Conservation (phyloP, 2,329 filamentous ascomycete species). For the Diaporthe vexans region DNA sequence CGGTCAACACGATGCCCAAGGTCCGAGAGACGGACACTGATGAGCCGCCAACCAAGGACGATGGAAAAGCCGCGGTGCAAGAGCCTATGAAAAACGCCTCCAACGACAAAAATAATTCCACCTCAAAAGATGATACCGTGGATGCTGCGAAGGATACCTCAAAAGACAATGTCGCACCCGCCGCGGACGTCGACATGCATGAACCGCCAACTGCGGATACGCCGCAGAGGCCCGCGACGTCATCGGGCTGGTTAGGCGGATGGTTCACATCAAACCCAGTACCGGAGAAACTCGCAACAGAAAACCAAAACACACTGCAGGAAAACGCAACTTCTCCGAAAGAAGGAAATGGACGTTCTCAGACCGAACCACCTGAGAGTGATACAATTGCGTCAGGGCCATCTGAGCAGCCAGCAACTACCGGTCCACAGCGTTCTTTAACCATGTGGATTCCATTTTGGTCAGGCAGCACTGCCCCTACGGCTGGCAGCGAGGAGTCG, state of each 20-base stretch:
- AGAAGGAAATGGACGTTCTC: slow-evolving; percentile 14
- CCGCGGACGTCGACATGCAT: slow-evolving; percentile 13
- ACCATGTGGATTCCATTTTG: slow-evolving; percentile 52
- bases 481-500: slow-evolving; percentile 32
- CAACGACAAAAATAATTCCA: not conserved
- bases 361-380: slow-evolving; percentile 18
- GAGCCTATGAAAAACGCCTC: not conserved
- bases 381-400: not conserved
- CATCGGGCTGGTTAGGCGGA: slow-evolving; percentile 66
- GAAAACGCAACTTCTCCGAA: slow-evolving; percentile 39
- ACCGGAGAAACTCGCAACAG: slow-evolving; percentile 16
- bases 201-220: slow-evolving; percentile 29
- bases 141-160: not conserved
- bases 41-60: slow-evolving; percentile 7
- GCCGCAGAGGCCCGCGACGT: slow-evolving; percentile 46
- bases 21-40: slow-evolving; percentile 48
- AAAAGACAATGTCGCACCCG: not conserved
- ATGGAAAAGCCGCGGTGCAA: not conserved
- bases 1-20: slow-evolving; percentile 49
- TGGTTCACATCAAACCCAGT: slow-evolving; percentile 58
- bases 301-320: slow-evolving; percentile 43
- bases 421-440: slow-evolving; percentile 29
- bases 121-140: not conserved
- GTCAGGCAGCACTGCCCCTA: slow-evolving; percentile 37
- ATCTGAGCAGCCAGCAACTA: slow-evolving; percentile 41